phyloP scores from a whole-genome alignment of 2,329 filamentous ascomycete species.

The Colletotrichum sp. region DNA sequence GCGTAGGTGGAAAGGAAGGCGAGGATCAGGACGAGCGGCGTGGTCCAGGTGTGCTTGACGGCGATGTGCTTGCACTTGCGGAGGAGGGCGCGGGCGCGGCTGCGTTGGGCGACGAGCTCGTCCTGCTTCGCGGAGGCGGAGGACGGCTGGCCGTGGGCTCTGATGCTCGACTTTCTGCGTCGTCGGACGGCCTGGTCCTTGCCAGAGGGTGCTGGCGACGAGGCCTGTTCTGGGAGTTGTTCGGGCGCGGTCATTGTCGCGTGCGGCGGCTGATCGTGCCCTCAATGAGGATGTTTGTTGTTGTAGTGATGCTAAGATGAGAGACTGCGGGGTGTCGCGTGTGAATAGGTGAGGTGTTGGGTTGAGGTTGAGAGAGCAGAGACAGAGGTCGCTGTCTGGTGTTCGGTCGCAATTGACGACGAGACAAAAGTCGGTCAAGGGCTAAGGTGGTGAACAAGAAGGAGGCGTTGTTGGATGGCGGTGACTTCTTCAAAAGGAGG shows the following conservation, averaged over 20 bases:
- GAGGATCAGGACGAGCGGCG: slow-evolving; percentile 62
- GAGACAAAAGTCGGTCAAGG: not conserved
- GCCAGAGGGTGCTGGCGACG: not conserved
- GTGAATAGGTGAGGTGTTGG: not conserved
- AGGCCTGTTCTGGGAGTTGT: not conserved
- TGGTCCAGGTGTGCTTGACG: slow-evolving; percentile 32
- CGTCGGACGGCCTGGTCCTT: slow-evolving; percentile 18
- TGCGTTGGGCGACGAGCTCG: slow-evolving; percentile 18
- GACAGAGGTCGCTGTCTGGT: not conserved
- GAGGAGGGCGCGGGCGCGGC: slow-evolving; percentile 15
- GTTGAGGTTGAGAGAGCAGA: not conserved
- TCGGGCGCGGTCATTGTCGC: slow-evolving; percentile 18
- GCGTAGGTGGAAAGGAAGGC: slow-evolving; percentile 63
- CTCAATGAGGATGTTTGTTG: not conserved
- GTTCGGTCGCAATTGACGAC: not conserved
- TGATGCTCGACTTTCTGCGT: slow-evolving; percentile 19
- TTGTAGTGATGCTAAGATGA: not conserved
- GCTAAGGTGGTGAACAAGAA: not conserved
- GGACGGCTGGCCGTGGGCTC: slow-evolving; percentile 4
- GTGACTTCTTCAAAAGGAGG: not conserved
- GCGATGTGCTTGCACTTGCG: slow-evolving; percentile 20
- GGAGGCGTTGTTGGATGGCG: not conserved
- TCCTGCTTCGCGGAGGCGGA: slow-evolving; percentile 9
- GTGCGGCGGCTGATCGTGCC: not conserved
- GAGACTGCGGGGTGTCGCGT: not conserved